Evolutionary conservation across 1,139 yeast species (phyloP), one percentile per base, ranked within the genome.

Genomic region (Candida frijolesensis): DNA sequence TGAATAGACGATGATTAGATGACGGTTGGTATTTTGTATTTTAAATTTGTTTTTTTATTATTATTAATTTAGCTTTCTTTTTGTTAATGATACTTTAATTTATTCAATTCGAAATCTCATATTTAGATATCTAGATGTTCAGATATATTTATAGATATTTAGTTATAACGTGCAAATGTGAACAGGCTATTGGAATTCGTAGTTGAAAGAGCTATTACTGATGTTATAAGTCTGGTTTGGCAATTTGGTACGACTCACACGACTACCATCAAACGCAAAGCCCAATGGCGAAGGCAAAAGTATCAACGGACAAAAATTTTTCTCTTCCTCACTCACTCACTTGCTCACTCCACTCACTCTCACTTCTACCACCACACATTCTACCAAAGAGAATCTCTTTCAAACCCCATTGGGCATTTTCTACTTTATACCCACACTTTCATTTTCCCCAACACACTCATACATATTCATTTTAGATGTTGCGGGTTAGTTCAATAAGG

Each of bases 401-500:
- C 42, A 38, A 38, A 38, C 42, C 42, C 42, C 42, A 22, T 38
- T 14, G 11, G 11, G 18, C 10, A 12, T 12, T 32, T 35, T 11
- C 22, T 4, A 14, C n/a, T 8, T 9, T 15, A 35, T 14, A n/a
- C 5, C 19, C 22, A 15, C 39, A 10, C 39, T 15, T 9, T 6
- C 18, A 10, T 15, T 16, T 14, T 14, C 15, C 22, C n/a, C 11
- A 11, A 37, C 8, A 19, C 25, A 4, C 35, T 11, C 14, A n/a
- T 33, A 33, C 12, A 34, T 14, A 34, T n/a, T 34, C 16, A 34
- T 34, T 9, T 14, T 14, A 4, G 11, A 34, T 43, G 45, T 44
- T 50, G 45, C 33, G 46, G 45, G 46, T 45, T 15, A 50, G 46
- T 38, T 44, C 53, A 34, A 16, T 48, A 44, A 47, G 51, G 19